A percentile compares a stretch with the other conserved stretches of the same genome.
Evolutionary conservation across 169 alveolate genomes (phyloP).

Genomic region (Plasmodium coatneyi): DNA sequence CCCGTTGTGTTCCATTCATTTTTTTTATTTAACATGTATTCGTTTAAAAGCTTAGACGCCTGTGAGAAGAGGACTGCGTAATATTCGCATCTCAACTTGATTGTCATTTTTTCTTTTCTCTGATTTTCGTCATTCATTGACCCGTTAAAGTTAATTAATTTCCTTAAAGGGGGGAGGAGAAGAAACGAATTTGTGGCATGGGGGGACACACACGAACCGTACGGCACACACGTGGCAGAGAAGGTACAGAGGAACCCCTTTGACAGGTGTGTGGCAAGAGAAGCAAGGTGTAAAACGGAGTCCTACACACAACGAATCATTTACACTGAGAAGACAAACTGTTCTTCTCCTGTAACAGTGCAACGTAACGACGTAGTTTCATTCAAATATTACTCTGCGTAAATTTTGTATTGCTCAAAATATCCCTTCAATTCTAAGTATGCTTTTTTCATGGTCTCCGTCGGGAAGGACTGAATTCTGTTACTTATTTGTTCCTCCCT

Average conservation of each 20-base stretch:
- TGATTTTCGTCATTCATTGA: slow-evolving; percentile 74
- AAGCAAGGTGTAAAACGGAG: not conserved
- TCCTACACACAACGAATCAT: not conserved
- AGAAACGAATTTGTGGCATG: not conserved
- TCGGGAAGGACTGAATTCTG: slow-evolving; percentile 67
- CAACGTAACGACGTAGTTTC: not conserved
- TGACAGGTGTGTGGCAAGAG: not conserved
- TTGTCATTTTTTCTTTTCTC: slow-evolving; percentile 67
- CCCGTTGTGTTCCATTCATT: not conserved
- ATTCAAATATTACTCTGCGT: slow-evolving; percentile 55
- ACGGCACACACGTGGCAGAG: not conserved
- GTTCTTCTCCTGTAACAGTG: not conserved
- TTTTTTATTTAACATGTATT: slow-evolving; percentile 58
- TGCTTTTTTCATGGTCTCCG: slow-evolving; percentile 72
- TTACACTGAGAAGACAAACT: not conserved
- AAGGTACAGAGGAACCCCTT: not conserved
- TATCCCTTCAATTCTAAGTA: slow-evolving; percentile 73
- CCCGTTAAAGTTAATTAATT: slow-evolving; percentile 68
- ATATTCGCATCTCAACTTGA: slow-evolving; percentile 71
- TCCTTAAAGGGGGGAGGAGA: slow-evolving; percentile 6
- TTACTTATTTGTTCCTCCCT: slow-evolving; percentile 76
- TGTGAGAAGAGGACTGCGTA: slow-evolving; percentile 73
- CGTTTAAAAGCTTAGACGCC: slow-evolving; percentile 69
- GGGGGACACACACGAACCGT: not conserved
- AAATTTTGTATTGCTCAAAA: slow-evolving; percentile 74